Percentiles rank a stretch among this genome's conserved stretches.
phyloP scores from a whole-genome alignment of 164 flowering plant species.

The Malania oleifera region DNA sequence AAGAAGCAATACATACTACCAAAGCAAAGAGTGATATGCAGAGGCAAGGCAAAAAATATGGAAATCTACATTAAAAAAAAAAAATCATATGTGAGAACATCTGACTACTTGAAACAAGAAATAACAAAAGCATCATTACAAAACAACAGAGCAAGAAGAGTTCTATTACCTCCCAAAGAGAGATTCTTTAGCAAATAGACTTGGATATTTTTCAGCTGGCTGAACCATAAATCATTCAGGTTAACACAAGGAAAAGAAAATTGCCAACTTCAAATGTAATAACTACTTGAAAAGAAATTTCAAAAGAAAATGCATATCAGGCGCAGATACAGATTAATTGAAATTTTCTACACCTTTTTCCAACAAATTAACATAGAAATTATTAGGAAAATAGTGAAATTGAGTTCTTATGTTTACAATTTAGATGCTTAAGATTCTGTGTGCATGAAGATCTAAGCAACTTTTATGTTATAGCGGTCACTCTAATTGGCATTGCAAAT shows the following conservation, averaged over 20 bases:
- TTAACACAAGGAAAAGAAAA: background rate
- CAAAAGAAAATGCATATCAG: too few relatives aligned
- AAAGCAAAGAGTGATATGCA: slow-evolving; percentile 39
- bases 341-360: too few relatives aligned
- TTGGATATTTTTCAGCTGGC: slow-evolving; percentile 67
- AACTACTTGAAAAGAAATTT: background rate
- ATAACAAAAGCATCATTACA: background rate
- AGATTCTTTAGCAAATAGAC: slow-evolving; percentile 38
- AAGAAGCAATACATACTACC: slow-evolving; percentile 23
- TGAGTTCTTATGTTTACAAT: too few relatives aligned
- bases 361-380: too few relatives aligned
- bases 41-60: slow-evolving; percentile 64
- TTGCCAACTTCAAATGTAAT: background rate
- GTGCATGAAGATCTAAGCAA: too few relatives aligned
- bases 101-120: background rate
- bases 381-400: too few relatives aligned
- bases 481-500: too few relatives aligned
- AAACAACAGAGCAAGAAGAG: background rate
- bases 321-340: too few relatives aligned
- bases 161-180: slow-evolving; percentile 43
- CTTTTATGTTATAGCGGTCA: too few relatives aligned
- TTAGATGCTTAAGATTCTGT: too few relatives aligned
- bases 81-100: background rate
- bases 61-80: slow-evolving; percentile 39
- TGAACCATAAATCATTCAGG: slow-evolving; percentile 8